Evolutionary conservation across 306 rosid genomes (phyloP).

Genomic region (Pyrus bretschneideri): DNA sequence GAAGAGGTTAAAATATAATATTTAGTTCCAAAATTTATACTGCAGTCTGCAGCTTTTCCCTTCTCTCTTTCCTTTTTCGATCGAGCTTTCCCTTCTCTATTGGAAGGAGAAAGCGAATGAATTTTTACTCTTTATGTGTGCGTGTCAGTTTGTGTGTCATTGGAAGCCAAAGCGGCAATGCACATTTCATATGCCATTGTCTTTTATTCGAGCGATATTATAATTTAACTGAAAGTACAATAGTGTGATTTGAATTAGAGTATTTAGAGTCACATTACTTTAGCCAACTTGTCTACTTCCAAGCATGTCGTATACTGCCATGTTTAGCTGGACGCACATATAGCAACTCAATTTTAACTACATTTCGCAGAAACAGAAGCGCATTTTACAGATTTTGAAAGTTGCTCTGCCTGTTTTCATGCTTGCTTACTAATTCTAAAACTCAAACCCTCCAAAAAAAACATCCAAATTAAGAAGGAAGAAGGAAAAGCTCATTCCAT

Average conservation of each 20-base stretch:
- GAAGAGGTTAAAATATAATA: not conserved
- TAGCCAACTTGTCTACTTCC: not conserved
- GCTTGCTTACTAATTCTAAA: not conserved
- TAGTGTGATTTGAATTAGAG: not conserved
- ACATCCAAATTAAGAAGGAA: not conserved
- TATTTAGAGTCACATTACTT: too few species aligned
- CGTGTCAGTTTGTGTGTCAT: not conserved
- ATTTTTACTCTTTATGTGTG: not conserved
- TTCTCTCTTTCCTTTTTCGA: not conserved
- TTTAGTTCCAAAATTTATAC: not conserved
- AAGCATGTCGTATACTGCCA: not conserved
- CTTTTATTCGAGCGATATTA: too few species aligned
- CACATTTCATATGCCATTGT: not conserved
- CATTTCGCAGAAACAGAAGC: not conserved
- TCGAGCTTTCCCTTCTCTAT: not conserved
- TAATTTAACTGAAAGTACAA: too few species aligned
- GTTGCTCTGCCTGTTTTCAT: not conserved
- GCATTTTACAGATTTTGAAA: not conserved
- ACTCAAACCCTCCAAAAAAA: not conserved
- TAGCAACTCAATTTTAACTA: not conserved
- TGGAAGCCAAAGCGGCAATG: not conserved
- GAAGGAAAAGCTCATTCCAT: conserved; percentile 2
- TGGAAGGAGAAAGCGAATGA: conserved; percentile 4
- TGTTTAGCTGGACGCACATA: not conserved
- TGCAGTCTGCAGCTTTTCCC: not conserved